A percentile compares a stretch with the other conserved stretches of the same genome.
Conservation (phyloP, 1,139 yeast genomes). For the Geotrichum citri-aurantii region DNA sequence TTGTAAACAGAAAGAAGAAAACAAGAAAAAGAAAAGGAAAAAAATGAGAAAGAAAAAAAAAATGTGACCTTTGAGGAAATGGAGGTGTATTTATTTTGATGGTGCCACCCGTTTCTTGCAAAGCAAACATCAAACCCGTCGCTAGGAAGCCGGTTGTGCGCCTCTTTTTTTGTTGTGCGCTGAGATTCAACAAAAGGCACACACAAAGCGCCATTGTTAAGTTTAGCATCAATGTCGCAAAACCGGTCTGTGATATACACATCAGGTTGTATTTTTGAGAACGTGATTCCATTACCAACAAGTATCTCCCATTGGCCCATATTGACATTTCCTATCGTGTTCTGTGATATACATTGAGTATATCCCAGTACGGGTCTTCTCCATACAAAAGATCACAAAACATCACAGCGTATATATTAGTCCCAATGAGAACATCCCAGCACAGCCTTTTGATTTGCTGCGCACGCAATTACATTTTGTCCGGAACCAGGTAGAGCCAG, state of each 20-base stretch:
- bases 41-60: constrained; percentile 1
- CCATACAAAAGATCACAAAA: background rate
- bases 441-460: background rate
- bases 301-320: background rate
- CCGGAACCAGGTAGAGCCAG: background rate
- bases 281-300: background rate
- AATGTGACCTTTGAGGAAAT: background rate
- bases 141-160: background rate
- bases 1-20: too few species aligned
- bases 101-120: background rate
- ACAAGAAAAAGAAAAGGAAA: constrained; percentile 2
- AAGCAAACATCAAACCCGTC: background rate
- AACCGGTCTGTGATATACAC: constrained; percentile 9
- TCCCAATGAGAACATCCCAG: background rate
- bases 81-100: background rate
- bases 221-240: background rate
- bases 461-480: background rate
- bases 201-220: background rate
- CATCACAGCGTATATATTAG: background rate
- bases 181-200: background rate
- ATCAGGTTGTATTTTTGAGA: background rate
- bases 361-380: background rate
- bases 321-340: background rate
- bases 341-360: background rate
- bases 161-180: background rate